These are phyloP conservation scores for Isoetes taiwanensis DNA, from an alignment of 75 land plant genomes.

Conservation along the genomic window DNA sequence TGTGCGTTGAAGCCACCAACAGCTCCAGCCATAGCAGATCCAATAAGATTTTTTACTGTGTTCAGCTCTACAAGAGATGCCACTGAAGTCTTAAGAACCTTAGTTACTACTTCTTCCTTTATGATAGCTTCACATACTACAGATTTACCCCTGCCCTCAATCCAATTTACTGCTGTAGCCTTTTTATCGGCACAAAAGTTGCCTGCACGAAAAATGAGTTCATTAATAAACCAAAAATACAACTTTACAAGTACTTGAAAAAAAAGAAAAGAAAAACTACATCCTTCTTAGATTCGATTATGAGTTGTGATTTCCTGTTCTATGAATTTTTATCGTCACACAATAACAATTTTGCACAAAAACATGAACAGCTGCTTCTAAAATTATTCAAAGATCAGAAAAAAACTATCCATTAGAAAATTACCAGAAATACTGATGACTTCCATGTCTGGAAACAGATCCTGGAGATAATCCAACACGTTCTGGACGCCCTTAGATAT, in stretches of 20 bases:
- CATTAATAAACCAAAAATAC: too few relatives aligned
- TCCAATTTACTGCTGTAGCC: constrained; percentile 27
- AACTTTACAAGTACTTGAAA: too few relatives aligned
- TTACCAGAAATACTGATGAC: constrained; percentile 71
- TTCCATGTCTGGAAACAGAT: constrained; percentile 73
- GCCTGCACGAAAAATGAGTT: constrained; percentile 24
- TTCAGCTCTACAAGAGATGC: constrained; percentile 75
- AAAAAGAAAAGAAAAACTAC: too few relatives aligned
- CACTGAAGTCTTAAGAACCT: constrained; percentile 33
- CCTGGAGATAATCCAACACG: constrained; percentile 56
- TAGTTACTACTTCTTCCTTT: constrained; percentile 23
- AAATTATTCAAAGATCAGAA: not conserved
- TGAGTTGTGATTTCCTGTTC: too few relatives aligned
- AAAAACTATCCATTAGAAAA: too few relatives aligned
- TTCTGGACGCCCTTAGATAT: constrained; percentile 87
- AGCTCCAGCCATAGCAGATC: constrained; percentile 88
- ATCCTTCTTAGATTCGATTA: too few relatives aligned
- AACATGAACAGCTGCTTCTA: not conserved
- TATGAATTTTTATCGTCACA: too few relatives aligned
- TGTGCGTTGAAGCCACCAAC: constrained; percentile 87
- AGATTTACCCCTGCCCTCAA: constrained; percentile 29
- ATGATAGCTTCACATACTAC: constrained; percentile 27
- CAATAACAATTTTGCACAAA: not conserved
- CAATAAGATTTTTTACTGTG: constrained; percentile 68
- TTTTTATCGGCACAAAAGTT: constrained; percentile 37